Conservation (phyloP, 148 eudicot species). For the Vaccinium vitisidaea region DNA sequence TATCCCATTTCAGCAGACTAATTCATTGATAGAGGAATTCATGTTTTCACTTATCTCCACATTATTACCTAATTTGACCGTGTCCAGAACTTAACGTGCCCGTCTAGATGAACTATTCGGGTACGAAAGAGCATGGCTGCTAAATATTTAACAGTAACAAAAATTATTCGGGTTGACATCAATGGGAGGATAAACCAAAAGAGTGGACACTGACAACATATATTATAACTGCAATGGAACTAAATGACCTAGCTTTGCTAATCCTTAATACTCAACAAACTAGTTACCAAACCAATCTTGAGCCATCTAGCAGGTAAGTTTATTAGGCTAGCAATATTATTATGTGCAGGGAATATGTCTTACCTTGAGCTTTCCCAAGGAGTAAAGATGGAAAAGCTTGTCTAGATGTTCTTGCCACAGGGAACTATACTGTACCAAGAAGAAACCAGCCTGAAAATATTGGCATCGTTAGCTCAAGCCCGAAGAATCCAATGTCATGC, state of each 20-base stretch:
- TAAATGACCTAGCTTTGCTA: too few species aligned
- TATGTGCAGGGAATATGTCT: not conserved
- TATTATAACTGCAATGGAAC: too few species aligned
- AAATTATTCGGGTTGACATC: too few species aligned
- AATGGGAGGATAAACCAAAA: too few species aligned
- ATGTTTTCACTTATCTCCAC: not conserved
- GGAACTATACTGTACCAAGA: constrained; percentile 74
- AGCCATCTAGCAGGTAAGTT: not conserved
- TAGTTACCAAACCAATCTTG: not conserved
- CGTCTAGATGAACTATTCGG: too few species aligned
- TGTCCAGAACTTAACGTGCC: not conserved
- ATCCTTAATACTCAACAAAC: not conserved
- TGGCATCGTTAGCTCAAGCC: not conserved
- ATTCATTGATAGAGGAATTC: not conserved
- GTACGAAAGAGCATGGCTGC: too few species aligned
- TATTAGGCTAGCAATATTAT: not conserved
- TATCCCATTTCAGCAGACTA: not conserved
- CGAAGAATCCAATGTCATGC: not conserved
- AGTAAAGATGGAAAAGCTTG: constrained; percentile 60
- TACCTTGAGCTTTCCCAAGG: constrained; percentile 84
- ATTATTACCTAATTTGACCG: not conserved
- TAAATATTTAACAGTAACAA: too few species aligned
- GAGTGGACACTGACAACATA: too few species aligned
- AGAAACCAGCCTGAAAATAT: constrained; percentile 74
- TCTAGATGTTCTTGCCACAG: constrained; percentile 85